Evolutionary conservation across 2,329 filamentous ascomycete genomes (phyloP).

Genomic region (Pseudogymnoascus sp.): DNA sequence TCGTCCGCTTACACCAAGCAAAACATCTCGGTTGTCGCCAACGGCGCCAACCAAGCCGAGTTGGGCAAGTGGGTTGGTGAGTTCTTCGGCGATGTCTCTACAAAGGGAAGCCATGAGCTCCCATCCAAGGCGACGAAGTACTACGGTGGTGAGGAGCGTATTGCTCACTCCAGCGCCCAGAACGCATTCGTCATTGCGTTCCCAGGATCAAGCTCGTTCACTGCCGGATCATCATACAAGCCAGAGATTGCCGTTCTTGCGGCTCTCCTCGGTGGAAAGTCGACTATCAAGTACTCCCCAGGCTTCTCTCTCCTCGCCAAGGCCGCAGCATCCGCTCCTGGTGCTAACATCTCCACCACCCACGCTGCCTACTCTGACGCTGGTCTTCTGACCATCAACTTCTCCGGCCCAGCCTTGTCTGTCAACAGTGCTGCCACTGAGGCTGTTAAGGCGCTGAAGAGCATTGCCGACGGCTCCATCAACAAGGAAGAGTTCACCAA

Average conservation of each 20-base stretch:
- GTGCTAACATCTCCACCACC: constrained; percentile 62
- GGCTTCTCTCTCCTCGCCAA: constrained; percentile 89
- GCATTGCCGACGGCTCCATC: constrained; percentile 66
- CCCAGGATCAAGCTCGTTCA: constrained; percentile 75
- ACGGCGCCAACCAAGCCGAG: constrained; percentile 69
- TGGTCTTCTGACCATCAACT: constrained; percentile 76
- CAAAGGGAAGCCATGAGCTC: constrained; percentile 45
- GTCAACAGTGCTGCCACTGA: constrained; percentile 69
- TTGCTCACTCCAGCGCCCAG: constrained; percentile 58
- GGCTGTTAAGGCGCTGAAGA: constrained; percentile 75
- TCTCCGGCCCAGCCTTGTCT: constrained; percentile 66
- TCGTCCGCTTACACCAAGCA: constrained; percentile 75
- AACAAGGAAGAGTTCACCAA: constrained; percentile 83
- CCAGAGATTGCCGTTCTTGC: constrained; percentile 83
- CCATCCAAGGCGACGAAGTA: constrained; percentile 69
- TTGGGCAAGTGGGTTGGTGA: constrained; percentile 85
- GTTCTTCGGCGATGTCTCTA: constrained; percentile 71
- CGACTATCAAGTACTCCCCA: constrained; percentile 88
- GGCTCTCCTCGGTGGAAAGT: constrained; percentile 81
- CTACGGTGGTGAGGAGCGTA: constrained; percentile 90
- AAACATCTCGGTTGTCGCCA: constrained; percentile 86
- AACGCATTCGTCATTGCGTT: constrained; percentile 88
- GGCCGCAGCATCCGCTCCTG: constrained; percentile 58
- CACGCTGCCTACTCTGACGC: constrained; percentile 89
- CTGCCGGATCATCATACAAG: constrained; percentile 65